phyloP scores from a whole-genome alignment of 148 eudicot genomes.

The Rhododendron mucronatum region DNA sequence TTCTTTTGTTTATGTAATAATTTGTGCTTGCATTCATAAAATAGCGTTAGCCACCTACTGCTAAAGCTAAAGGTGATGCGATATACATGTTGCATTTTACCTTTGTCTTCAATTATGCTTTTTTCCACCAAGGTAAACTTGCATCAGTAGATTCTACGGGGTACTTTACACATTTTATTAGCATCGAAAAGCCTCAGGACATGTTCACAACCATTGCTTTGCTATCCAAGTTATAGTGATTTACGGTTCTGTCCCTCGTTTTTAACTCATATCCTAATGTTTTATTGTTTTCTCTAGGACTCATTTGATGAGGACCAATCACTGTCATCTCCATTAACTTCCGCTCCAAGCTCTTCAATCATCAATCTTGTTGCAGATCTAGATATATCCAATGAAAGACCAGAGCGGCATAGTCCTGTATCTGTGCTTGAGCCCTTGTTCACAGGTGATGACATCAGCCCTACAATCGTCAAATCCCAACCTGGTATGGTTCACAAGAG shows the following conservation, averaged over 20 bases:
- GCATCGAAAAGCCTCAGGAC: neutral
- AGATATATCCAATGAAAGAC: slow-evolving; percentile 34
- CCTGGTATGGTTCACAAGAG: slow-evolving; percentile 35
- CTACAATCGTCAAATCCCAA: slow-evolving; percentile 37
- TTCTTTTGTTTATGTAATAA: neutral
- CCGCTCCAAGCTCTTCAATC: slow-evolving; percentile 33
- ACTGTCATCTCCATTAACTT: slow-evolving; percentile 34
- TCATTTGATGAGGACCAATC: slow-evolving; percentile 29
- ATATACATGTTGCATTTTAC: neutral
- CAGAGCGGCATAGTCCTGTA: slow-evolving; percentile 76
- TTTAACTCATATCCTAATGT: neutral
- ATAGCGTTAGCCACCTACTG: neutral
- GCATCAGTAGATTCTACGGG: neutral
- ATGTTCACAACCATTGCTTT: neutral
- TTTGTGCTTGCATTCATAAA: neutral
- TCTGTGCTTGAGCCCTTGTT: slow-evolving; percentile 87
- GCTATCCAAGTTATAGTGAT: neutral
- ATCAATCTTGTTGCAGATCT: slow-evolving; percentile 31
- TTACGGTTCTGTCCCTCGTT: neutral
- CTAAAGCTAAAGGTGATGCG: slow-evolving; percentile 8
- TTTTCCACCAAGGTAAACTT: neutral
- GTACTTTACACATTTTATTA: neutral
- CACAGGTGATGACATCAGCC: slow-evolving; percentile 67
- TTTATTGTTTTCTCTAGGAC: slow-evolving; percentile 39
- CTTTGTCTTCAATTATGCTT: neutral